Conservation (phyloP, 345 rosid species). For the Trapa incisa region DNA sequence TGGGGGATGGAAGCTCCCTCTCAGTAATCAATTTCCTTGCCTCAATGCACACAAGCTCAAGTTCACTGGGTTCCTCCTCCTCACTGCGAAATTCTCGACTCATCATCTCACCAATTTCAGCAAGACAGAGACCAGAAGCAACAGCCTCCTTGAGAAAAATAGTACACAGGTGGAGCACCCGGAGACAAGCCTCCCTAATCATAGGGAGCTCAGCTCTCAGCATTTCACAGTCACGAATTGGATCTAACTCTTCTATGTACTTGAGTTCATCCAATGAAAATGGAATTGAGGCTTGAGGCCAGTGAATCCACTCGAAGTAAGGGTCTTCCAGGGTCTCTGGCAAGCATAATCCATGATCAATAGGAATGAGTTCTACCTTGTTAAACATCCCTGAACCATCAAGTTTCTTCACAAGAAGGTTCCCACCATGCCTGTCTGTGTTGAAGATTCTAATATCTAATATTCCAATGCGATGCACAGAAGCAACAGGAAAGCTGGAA, state of each 20-base stretch:
- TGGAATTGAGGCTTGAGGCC: conserved; percentile 98
- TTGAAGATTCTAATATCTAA: conserved; percentile 78
- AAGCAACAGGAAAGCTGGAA: conserved; percentile 82
- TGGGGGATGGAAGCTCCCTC: conserved; percentile 49
- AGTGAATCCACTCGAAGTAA: conserved; percentile 98
- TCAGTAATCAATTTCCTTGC: conserved; percentile 60
- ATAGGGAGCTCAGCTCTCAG: conserved; percentile 74
- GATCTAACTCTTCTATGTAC: conserved; percentile 57
- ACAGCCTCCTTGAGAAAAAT: conserved; percentile 87
- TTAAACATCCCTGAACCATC: conserved; percentile 64
- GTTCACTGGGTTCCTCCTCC: conserved; percentile 95
- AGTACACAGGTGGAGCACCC: conserved; percentile 70
- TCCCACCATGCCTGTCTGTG: conserved; percentile 96
- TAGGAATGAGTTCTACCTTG: conserved; percentile 80
- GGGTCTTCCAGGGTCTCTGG: conserved; percentile 97
- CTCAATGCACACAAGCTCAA: conserved; percentile 79
- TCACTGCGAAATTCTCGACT: conserved; percentile 74
- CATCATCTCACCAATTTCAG: conserved; percentile 99
- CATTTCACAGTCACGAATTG: conserved; percentile 56
- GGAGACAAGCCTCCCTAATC: conserved; percentile 86
- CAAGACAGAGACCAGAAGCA: conserved; percentile 60
- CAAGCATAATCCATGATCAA: conserved; percentile 93
- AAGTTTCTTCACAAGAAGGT: conserved; percentile 74
- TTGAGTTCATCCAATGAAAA: conserved; percentile 90
- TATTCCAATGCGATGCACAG: conserved; percentile 88